Evolutionary conservation across 371 early-diverging fungal genomes (phyloP), one percentile per base, ranked within the genome.

Genomic region (Apophysomyces sp.): DNA sequence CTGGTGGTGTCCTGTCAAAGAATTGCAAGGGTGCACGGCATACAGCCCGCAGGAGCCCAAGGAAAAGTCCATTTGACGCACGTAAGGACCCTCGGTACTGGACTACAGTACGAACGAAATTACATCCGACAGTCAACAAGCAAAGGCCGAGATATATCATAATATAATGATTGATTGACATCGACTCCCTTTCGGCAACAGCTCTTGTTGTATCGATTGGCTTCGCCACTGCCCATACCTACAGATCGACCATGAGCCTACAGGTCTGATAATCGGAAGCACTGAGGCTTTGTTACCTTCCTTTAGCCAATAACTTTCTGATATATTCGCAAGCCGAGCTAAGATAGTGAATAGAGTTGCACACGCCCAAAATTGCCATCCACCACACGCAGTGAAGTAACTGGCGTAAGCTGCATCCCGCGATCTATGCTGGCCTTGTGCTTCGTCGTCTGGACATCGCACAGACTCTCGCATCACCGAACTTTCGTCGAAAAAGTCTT

Each of bases 1-100:
- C 94, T 15, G 92, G 66, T 6, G 96, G 92, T 1, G 94, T 96
- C 37, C 77, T 84, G 52, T 96, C 95, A 70, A 95, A 94, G 79
- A 96, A 95, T 12, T 89, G 81, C 24, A 94, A 72, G 18, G 85
- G 86, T 0, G 92, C 90, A 49, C 81, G 86, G 13, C 92, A 79
- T 0, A 92, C 83, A 1, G 85, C 66, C 31, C 74, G 58, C 18
- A 92, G 70, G 11, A 89, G 70, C 21, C 76, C 75, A 58, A 79
- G 66, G 59, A 88, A 88, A n/a, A 91, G 61, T 0, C 67, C 58
- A 16, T 81, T 79, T 0, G 89, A 86, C 2, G 90, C 92, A 9
- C 85, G 82, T 24, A 92, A 66, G 0, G 86, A 81, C 0, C 92
- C 89, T 28, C 67, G 74, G 60, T 77, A 78, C 58, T 87, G 85